These are phyloP conservation scores for Venturia asperata DNA, from an alignment of 2,329 filamentous ascomycete genomes.

Conservation along the genomic window DNA sequence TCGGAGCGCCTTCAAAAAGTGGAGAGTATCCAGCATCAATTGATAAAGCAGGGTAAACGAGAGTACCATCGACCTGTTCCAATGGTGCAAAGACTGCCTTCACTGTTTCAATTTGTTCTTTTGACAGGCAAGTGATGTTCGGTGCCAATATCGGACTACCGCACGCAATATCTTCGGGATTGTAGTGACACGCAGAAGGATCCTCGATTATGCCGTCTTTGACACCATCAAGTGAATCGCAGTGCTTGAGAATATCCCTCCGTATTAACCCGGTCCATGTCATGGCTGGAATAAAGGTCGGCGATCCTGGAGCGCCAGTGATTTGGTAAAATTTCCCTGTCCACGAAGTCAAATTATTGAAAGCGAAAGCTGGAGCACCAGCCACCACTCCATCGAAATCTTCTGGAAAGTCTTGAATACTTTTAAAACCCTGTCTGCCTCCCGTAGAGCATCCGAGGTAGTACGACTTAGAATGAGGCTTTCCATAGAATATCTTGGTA, in stretches of 20 bases:
- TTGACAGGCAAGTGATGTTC: slow-evolving; percentile 4
- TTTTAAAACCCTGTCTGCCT: slow-evolving; percentile 29
- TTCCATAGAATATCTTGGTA: slow-evolving; percentile 35
- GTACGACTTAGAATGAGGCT: slow-evolving; percentile 35
- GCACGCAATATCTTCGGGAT: background rate
- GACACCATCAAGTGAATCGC: slow-evolving; percentile 44
- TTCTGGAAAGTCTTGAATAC: slow-evolving; percentile 30
- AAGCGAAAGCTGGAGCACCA: slow-evolving; percentile 28
- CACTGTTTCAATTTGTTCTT: slow-evolving; percentile 11
- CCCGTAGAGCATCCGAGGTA: slow-evolving; percentile 34
- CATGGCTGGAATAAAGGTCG: slow-evolving; percentile 34
- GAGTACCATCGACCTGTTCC: background rate
- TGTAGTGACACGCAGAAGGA: background rate
- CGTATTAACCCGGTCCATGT: slow-evolving; percentile 39
- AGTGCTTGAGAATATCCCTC: slow-evolving; percentile 41
- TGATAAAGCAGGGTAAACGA: slow-evolving; percentile 18
- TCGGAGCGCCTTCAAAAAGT: background rate
- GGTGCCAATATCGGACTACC: background rate
- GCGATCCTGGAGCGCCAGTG: slow-evolving; percentile 31
- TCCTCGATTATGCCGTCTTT: slow-evolving; percentile 33
- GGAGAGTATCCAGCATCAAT: slow-evolving; percentile 15
- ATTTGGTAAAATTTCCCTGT: slow-evolving; percentile 37
- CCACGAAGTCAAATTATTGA: slow-evolving; percentile 40
- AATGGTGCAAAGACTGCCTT: slow-evolving; percentile 3
- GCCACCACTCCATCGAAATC: slow-evolving; percentile 35